A percentile compares a stretch with the other conserved stretches of the same genome.
Evolutionary conservation across 768 basidiomycete species (phyloP).

Genomic region (Mycena metata): DNA sequence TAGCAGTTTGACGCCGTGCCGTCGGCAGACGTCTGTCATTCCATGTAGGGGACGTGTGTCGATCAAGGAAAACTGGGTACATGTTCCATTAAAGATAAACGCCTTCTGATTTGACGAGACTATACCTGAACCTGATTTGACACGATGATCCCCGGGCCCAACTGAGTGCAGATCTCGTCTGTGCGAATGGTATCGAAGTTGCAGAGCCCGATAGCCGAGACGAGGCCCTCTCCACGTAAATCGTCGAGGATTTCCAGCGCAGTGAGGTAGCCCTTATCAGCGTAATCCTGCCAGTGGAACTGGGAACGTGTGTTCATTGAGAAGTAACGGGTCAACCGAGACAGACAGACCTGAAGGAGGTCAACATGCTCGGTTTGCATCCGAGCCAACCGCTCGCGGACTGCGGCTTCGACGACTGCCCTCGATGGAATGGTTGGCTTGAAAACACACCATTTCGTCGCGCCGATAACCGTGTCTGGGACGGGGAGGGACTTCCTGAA

Average conservation of each 20-base stretch:
- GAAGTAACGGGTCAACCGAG: neutral
- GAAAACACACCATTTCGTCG: slow-evolving; percentile 92
- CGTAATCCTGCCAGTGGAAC: slow-evolving; percentile 87
- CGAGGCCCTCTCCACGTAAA: slow-evolving; percentile 68
- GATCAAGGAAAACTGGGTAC: slow-evolving; percentile 79
- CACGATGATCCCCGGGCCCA: slow-evolving; percentile 79
- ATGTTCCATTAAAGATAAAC: neutral
- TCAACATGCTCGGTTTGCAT: slow-evolving; percentile 75
- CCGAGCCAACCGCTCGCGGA: slow-evolving; percentile 77
- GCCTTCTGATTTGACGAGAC: neutral
- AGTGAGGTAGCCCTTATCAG: slow-evolving; percentile 57
- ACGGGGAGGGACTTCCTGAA: slow-evolving; percentile 64
- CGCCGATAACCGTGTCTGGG: slow-evolving; percentile 67
- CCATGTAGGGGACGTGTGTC: slow-evolving; percentile 84
- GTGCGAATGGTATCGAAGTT: slow-evolving; percentile 84
- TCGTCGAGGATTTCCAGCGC: slow-evolving; percentile 67
- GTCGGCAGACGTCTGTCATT: slow-evolving; percentile 82
- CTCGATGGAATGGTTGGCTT: slow-evolving; percentile 64
- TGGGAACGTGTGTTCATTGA: slow-evolving; percentile 43
- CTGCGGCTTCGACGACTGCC: slow-evolving; percentile 68
- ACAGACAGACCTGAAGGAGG: slow-evolving; percentile 72
- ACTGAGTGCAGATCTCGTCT: slow-evolving; percentile 83
- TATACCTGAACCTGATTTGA: slow-evolving; percentile 87
- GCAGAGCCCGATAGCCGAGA: slow-evolving; percentile 78
- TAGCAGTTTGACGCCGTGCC: slow-evolving; percentile 78